Evolutionary conservation across 352 stramenopile species (phyloP).

Genomic region (Phytopythium chamaehyphon): DNA sequence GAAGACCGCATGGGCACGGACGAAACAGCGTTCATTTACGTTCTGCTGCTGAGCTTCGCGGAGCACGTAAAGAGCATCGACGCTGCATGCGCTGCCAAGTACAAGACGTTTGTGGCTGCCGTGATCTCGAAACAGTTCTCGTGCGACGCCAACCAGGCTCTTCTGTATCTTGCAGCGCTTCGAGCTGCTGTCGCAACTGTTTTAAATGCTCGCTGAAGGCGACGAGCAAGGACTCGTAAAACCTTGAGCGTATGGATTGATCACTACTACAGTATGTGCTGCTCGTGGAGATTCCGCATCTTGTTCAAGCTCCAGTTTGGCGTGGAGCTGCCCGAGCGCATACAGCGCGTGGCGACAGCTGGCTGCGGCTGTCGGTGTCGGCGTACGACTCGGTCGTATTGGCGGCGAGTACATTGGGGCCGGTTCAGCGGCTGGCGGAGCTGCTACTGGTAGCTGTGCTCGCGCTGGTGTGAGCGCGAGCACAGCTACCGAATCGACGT

Average conservation of each 20-base stretch:
- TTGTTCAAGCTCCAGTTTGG: slow-evolving; percentile 61
- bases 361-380: no score
- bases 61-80: slow-evolving; percentile 25
- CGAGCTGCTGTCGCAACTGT: slow-evolving; percentile 25
- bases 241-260: slow-evolving; percentile 53
- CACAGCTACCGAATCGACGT: no score
- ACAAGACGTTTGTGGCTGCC: slow-evolving; percentile 20
- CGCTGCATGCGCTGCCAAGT: slow-evolving; percentile 22
- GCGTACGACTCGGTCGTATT: no score
- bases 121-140: slow-evolving; percentile 32
- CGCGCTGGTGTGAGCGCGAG: no score
- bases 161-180: slow-evolving; percentile 28
- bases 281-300: slow-evolving; percentile 53
- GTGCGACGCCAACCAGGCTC: slow-evolving; percentile 16
- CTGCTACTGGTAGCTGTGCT: no score
- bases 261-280: slow-evolving; percentile 65
- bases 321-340: slow-evolving; percentile 63
- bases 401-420: no score
- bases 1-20: no score
- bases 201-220: slow-evolving; percentile 45
- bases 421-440: no score
- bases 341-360: slow-evolving; percentile 68
- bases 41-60: slow-evolving; percentile 20
- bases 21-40: slow-evolving; percentile 23
- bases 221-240: no score